phyloP scores from a whole-genome alignment of 805 yeast genomes.

The Zygotorulaspora chibaensis region DNA sequence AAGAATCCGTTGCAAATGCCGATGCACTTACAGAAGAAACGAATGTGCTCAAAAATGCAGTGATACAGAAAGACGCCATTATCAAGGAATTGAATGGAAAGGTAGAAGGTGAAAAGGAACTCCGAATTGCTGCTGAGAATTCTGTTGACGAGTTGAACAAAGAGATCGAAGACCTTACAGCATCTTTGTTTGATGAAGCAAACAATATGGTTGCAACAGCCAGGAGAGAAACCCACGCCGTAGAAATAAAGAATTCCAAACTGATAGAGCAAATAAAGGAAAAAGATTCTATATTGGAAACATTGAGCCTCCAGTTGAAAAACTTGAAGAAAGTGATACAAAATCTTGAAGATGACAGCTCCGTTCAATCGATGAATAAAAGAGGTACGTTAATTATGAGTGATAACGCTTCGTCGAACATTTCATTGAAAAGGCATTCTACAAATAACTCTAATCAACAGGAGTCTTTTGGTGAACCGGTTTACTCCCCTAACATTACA shows the following conservation, averaged over 20 bases:
- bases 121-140: slow-evolving; percentile 48
- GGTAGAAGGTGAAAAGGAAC: slow-evolving; percentile 31
- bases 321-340: slow-evolving; percentile 60
- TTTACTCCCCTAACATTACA: slow-evolving; percentile 41
- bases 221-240: slow-evolving; percentile 57
- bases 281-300: slow-evolving; percentile 61
- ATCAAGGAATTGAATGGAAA: slow-evolving; percentile 33
- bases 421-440: slow-evolving; percentile 21
- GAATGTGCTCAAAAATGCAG: slow-evolving; percentile 33
- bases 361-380: slow-evolving; percentile 6
- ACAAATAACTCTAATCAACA: slow-evolving; percentile 14
- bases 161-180: slow-evolving; percentile 78
- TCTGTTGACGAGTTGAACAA: slow-evolving; percentile 58
- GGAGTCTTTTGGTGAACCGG: slow-evolving; percentile 16
- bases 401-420: slow-evolving; percentile 17
- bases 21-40: slow-evolving; percentile 33
- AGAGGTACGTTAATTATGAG: slow-evolving; percentile 12
- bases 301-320: slow-evolving; percentile 60
- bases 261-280: slow-evolving; percentile 55
- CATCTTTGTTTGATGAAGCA: slow-evolving; percentile 76
- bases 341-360: slow-evolving; percentile 39
- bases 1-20: slow-evolving; percentile 23
- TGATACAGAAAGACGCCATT: slow-evolving; percentile 19
- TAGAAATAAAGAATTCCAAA: slow-evolving; percentile 54
- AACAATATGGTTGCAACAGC: slow-evolving; percentile 81